Evolutionary conservation across 2,329 filamentous ascomycete genomes (phyloP), one percentile per base, ranked within the genome.

Genomic region (Phoma herbarum): DNA sequence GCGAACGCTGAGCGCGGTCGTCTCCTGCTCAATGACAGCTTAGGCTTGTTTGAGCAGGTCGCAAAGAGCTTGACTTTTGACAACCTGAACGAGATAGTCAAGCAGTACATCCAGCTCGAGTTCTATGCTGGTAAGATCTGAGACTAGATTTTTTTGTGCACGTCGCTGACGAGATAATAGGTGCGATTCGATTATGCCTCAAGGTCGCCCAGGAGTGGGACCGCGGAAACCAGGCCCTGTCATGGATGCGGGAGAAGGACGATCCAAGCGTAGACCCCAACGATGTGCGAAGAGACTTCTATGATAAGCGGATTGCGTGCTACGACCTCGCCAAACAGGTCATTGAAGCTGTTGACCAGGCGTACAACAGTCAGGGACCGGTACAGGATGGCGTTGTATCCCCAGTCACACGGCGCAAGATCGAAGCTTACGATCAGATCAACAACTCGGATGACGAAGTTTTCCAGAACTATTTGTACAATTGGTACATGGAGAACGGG

Each of bases 381-480:
- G 83, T 87, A 55, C 79, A 93, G 3, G 93, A 97, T 69, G 93
- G 93, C 18, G 88, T 90, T 65, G 85, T 86, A 49, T 93, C 92
- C 0, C 77, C 92, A 12, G 86, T 91, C 20, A 88, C 89, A 2
- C 93, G 89, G 45, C 92, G 95, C 76, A 86, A 91, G 64, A 86
- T 87, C 48, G 94, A 99, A 79, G 94, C 95, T 0, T 97, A 98
- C 77, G 86, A 89, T 43, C 91, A 97, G 2, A 93, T 99, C 68
- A 92, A 96, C 72, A 86, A 85, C 58, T 96, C 94, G 0, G 86
- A 89, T 14, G 95, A 99, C 66, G 92, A 97, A 71, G 91, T 97
- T 4, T 99, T 99, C 81, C 90, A 98, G 75, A 96, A 92, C 61
- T 92, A 92, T 69, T 84, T 99, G n/a, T 99, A 97, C 75, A 93